These are phyloP conservation scores for Globisporangium orthogonon DNA, from an alignment of 352 stramenopile genomes.

Conservation along the genomic window DNA sequence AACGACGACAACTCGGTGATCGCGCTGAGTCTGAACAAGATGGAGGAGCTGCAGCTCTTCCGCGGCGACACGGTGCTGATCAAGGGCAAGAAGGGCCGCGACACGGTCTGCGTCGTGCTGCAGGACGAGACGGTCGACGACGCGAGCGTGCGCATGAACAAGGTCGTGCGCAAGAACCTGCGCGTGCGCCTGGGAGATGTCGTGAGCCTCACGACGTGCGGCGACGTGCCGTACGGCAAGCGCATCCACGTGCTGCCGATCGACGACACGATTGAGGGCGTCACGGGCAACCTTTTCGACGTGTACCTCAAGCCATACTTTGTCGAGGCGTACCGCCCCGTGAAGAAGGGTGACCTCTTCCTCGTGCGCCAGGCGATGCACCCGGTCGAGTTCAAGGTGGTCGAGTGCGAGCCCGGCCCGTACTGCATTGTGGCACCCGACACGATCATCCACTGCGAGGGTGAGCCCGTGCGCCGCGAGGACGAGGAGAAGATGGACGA, in stretches of 20 bases:
- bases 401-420: slow-evolving; percentile 96
- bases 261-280: slow-evolving; percentile 99
- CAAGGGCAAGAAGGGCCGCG: slow-evolving; percentile 98
- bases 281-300: slow-evolving; percentile 99
- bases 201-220: slow-evolving; percentile 94
- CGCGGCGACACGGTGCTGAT: slow-evolving; percentile 98
- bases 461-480: slow-evolving; percentile 97
- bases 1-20: slow-evolving; percentile 99
- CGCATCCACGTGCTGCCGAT: slow-evolving; percentile 98
- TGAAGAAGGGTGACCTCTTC: slow-evolving; percentile 99
- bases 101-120: slow-evolving; percentile 98
- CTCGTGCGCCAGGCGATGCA: slow-evolving; percentile 98
- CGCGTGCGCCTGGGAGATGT: slow-evolving; percentile 97
- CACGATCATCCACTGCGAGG: slow-evolving; percentile 99
- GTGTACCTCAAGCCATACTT: slow-evolving; percentile 99
- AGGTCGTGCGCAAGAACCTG: slow-evolving; percentile 99
- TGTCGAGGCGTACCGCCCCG: slow-evolving; percentile 97
- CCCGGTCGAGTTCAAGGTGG: slow-evolving; percentile 99
- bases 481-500: slow-evolving; percentile 99
- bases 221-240: slow-evolving; percentile 98
- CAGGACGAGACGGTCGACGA: slow-evolving; percentile 98
- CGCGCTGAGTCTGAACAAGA: slow-evolving; percentile 89
- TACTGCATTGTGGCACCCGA: slow-evolving; percentile 99
- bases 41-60: slow-evolving; percentile 99
- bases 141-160: slow-evolving; percentile 98